Conservation (phyloP, 164 flowering plant species). For the Cinnamomum chago region DNA sequence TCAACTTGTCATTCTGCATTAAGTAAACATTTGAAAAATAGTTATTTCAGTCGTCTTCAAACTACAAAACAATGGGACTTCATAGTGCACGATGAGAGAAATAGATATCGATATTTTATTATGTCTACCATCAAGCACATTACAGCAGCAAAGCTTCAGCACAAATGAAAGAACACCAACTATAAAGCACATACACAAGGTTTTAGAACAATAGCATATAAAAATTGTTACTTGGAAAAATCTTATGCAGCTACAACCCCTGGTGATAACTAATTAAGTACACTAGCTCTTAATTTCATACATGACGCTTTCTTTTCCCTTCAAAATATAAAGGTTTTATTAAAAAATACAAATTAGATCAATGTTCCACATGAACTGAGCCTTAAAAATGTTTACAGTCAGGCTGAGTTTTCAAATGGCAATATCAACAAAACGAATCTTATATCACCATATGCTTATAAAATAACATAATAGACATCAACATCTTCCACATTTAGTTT, state of each 20-base stretch:
- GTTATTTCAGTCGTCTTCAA: not conserved
- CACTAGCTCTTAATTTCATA: not conserved
- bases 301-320: not conserved
- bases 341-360: not conserved
- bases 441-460: too few species aligned
- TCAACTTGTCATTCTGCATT: conserved; percentile 87
- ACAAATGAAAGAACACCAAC: not conserved
- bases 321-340: not conserved
- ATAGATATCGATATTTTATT: not conserved
- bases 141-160: not conserved
- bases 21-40: conserved; percentile 4
- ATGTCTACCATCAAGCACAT: not conserved
- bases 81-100: not conserved
- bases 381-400: too few species aligned
- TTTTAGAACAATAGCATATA: not conserved
- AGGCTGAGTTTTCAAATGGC: too few species aligned
- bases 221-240: not conserved
- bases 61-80: not conserved
- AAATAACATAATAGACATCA: too few species aligned
- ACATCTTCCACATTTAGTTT: not conserved
- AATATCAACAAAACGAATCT: too few species aligned
- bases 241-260: not conserved
- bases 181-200: not conserved
- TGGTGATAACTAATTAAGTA: not conserved
- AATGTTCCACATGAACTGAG: not conserved